Evolutionary conservation across 495 filamentous ascomycete species (phyloP), one percentile per base, ranked within the genome.

Genomic region (Clavariopsis aquatica): DNA sequence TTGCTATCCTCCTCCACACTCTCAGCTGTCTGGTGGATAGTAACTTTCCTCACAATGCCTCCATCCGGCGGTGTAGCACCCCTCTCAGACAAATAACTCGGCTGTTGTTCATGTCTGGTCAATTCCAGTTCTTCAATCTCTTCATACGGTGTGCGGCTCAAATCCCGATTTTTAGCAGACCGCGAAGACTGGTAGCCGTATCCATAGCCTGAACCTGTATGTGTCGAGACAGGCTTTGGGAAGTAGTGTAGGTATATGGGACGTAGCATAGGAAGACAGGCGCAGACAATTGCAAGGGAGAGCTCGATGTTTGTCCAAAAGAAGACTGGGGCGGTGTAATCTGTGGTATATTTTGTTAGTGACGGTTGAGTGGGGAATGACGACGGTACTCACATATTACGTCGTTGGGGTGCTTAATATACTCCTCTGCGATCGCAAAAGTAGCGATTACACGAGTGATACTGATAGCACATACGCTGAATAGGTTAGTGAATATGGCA

Each of bases 301-400:
- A 58, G 55, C 26, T 58, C 55, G 41, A 58, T 58, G 41, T 58
- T 58, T 1, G 27, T 49, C 55, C 55, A 58, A 27, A 58, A 58
- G 55, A 58, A 58, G 19, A 58, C 43, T 8, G 55, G 55, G 7
- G 55, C 55, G 3, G 55, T 58, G 27, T 58, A 58, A 22, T 57
- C 54, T 57, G 19, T 36, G 31, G n/a, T n/a, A n/a, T n/a, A n/a
- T n/a, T n/a, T n/a, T n/a, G n/a, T n/a, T n/a, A n/a, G 31, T 36
- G 31, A 36, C 31, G 31, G 31, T 36, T 36, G 6, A 36, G 52
- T 3, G 10, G 7, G 17, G 20, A 43, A n/a, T n/a, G n/a, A n/a
- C n/a, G n/a, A n/a, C n/a, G n/a, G n/a, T n/a, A n/a, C 54, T 43
- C 28, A 57, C 38, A 58, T 7, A 58, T 58, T 7, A 58, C 55